Base-by-base conservation (phyloP, 805 yeast species). In the Schizosaccharomyces osmophilus region DNA sequence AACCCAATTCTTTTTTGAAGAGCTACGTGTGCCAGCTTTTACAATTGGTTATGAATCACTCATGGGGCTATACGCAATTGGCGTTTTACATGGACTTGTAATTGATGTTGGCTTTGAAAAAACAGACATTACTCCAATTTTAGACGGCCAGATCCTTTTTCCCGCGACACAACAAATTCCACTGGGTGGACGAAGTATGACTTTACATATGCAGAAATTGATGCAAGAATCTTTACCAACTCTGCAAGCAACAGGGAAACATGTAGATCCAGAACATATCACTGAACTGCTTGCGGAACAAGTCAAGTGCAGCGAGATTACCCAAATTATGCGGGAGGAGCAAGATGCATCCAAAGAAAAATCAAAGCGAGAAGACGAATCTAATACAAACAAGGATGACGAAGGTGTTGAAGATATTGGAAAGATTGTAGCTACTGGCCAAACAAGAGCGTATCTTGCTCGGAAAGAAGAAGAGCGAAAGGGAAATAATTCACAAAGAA, bases 81-180 rank as follows among this genome's bases (percentile, higher is more conserved):
- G 48, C 5, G 22, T 57, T 11, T 36, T 41, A 9, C 24, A 22
- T 57, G 60, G 60, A 1, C 42, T 57, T 11, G 60, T 57, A 1
- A 41, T 57, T 8, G 60, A 57, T 22, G 45, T 57, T 57, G 60
- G 60, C 6, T 57, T 32, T 31, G 60, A 57, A n/a, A 57, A 57
- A 22, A 57, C 60, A 9, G 60, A 57, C 13, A 57, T 57, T 36
- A 57, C 60, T 19, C 60, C 60, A 13, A 36, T 57, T 19, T 22
- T 57, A 9, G 60, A 57, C 45, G 60, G 60, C n/a, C 43, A 41
- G 13, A 41, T 57, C n/a, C 22, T 57, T 19, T 41, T 36, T 22
- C 5, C 60, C 6, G 60, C 48, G n/a, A 29, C 48, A 5, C 48
- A 39, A 43, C 43, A 36, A 22, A 19, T 57, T 8, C 48, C 15